Conservation (phyloP, 768 basidiomycete genomes). For the Kwoniella sp. region DNA sequence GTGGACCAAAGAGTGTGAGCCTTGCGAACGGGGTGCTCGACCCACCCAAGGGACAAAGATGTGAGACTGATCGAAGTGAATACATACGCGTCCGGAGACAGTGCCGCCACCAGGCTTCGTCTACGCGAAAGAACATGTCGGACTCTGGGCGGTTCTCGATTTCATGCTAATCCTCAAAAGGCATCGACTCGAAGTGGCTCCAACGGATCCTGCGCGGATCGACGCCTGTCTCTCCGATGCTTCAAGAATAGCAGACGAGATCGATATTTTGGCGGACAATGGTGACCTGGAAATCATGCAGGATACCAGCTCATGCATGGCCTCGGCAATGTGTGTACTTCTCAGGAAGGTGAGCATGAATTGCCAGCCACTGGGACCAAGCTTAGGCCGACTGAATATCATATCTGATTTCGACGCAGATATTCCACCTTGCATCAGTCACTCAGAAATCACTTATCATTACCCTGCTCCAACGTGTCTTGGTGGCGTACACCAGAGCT, state of each 20-base stretch:
- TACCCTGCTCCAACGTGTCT: constrained; percentile 29
- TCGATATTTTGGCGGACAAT: constrained; percentile 27
- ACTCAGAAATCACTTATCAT: constrained; percentile 34
- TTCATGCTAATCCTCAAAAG: constrained; percentile 32
- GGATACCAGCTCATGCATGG: constrained; percentile 37
- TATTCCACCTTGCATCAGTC: constrained; percentile 22
- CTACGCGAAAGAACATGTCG: constrained; percentile 34
- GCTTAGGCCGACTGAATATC: too few species aligned
- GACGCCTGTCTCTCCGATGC: constrained; percentile 28
- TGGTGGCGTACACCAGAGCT: constrained; percentile 19
- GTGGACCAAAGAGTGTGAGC: constrained; percentile 29
- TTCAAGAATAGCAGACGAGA: constrained; percentile 26
- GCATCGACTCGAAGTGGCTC: constrained; percentile 21
- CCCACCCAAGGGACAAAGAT: not conserved
- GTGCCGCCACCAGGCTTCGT: constrained; percentile 27
- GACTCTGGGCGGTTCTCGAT: constrained; percentile 32
- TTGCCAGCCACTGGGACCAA: not conserved
- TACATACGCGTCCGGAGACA: not conserved
- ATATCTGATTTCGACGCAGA: too few species aligned
- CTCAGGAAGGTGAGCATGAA: constrained; percentile 26
- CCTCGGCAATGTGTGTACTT: constrained; percentile 29
- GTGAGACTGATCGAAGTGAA: not conserved
- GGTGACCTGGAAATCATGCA: constrained; percentile 37
- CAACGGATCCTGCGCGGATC: constrained; percentile 19
- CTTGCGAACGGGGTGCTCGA: too few species aligned